Conservation (phyloP, 176 grass and related monocot genomes). For the Panicum miliaceum region DNA sequence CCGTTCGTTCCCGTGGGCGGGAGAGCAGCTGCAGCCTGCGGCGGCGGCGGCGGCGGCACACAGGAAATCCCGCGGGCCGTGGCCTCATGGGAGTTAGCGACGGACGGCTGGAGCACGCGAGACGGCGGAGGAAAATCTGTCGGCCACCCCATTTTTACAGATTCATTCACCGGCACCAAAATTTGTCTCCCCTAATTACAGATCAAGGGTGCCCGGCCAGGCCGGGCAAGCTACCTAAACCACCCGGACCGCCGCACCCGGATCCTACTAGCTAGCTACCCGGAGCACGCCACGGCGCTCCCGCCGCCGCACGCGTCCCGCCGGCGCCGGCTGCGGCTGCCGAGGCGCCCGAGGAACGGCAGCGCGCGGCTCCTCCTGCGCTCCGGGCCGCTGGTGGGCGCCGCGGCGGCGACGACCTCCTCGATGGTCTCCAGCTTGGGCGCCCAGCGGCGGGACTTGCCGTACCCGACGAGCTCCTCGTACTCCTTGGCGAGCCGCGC, state of each 20-base stretch:
- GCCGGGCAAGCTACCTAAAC: not conserved
- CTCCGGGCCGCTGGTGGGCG: too few relatives aligned
- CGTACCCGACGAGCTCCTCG: slow-evolving; percentile 63
- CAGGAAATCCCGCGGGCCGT: too few relatives aligned
- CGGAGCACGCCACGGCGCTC: slow-evolving; percentile 52
- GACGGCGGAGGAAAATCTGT: too few relatives aligned
- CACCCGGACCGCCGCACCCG: not conserved
- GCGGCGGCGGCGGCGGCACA: too few relatives aligned
- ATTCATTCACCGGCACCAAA: too few relatives aligned
- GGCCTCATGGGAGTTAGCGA: too few relatives aligned
- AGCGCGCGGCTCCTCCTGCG: slow-evolving; percentile 15
- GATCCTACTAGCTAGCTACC: slow-evolving; percentile 8
- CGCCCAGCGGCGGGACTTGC: slow-evolving; percentile 60
- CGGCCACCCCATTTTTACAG: too few relatives aligned
- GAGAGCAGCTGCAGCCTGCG: too few relatives aligned
- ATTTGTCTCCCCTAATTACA: too few relatives aligned
- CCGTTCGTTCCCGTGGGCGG: too few relatives aligned
- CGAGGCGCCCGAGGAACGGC: slow-evolving; percentile 52
- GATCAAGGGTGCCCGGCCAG: too few relatives aligned
- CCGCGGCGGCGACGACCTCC: not conserved
- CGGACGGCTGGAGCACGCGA: too few relatives aligned
- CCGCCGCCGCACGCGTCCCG: slow-evolving; percentile 27
- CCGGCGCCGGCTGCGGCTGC: slow-evolving; percentile 43
- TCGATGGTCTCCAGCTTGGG: slow-evolving; percentile 74
- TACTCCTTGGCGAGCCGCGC: slow-evolving; percentile 83